Evolutionary conservation across 2,329 filamentous ascomycete genomes (phyloP), one percentile per base, ranked within the genome.

Genomic region (Aspergillus oerlinghausenensis): DNA sequence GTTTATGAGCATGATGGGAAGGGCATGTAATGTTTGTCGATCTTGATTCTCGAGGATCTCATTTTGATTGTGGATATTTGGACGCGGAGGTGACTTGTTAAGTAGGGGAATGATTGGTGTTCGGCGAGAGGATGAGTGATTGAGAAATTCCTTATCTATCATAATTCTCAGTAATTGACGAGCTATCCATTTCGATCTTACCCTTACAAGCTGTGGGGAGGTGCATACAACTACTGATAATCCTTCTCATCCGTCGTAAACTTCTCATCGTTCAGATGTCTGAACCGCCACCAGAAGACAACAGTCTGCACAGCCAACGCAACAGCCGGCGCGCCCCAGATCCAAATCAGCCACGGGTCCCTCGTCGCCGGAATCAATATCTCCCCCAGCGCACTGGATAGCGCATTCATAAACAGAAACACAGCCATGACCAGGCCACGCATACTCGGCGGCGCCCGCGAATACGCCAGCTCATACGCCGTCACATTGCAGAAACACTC

Each of bases 251-350:
- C 49, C 3, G 62, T 73, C 68, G 75, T 76, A 65, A 77, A 82
- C n/a, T 72, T 71, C 38, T 81, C 79, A n/a, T 79, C 64, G 51
- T 82, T 79, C 28, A 82, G 65, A 49, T 75, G 65, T 28, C 68
- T 73, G 62, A 82, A 80, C 25, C 73, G 67, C 67, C 73, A 77
- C 67, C 73, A 79, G 64, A 83, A 82, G 53, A 82, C 63, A 26
- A 78, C 63, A 0, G 77, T 80, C 63, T 82, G 76, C 3, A 77
- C 67, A 42, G 71, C 74, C 1, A 82, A 73, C 6, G 76, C 79
- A 48, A 82, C 79, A 2, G 77, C 76, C 3, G 79, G 78, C 23
- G 77, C 80, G 3, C 71, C 77, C 72, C 78, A 80, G 10, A 78
- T 62, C 77, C 77, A 81, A 26, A 78, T 72, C 7, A 82, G 69